A percentile compares a stretch with the other conserved stretches of the same genome.
Evolutionary conservation across 2,329 filamentous ascomycete species (phyloP).

Genomic region (Exserohilum turcica): DNA sequence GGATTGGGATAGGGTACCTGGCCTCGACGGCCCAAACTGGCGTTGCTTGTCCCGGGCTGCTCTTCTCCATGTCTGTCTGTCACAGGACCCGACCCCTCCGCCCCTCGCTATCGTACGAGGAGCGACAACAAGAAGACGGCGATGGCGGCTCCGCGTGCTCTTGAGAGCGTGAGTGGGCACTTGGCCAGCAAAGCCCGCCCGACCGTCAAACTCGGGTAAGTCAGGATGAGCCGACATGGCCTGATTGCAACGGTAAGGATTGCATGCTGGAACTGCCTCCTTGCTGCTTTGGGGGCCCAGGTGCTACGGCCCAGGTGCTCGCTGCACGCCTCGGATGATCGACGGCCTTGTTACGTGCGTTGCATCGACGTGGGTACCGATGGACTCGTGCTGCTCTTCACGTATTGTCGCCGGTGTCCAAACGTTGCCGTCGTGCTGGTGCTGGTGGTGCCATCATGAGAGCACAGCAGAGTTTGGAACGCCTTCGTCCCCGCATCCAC

Average conservation of each 20-base stretch:
- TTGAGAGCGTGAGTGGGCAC: neutral
- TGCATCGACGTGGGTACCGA: neutral
- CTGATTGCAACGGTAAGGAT: slow-evolving; percentile 8
- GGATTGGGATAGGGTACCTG: too few species aligned
- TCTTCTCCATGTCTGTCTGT: neutral
- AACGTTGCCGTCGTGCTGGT: too few species aligned
- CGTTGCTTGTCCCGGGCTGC: neutral
- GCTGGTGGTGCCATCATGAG: slow-evolving; percentile 10
- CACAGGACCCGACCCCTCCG: neutral
- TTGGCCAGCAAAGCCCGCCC: neutral
- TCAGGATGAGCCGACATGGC: slow-evolving; percentile 13
- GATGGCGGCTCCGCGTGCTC: neutral
- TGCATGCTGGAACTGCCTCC: neutral
- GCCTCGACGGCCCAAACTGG: too few species aligned
- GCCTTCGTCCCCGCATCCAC: neutral
- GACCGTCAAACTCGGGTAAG: slow-evolving; percentile 8
- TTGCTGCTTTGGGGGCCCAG: slow-evolving; percentile 6
- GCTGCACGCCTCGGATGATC: slow-evolving; percentile 17
- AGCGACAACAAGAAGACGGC: neutral
- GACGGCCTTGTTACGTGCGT: neutral
- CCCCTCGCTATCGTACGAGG: neutral
- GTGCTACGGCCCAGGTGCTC: neutral
- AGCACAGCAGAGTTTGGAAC: neutral
- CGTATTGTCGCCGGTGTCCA: neutral
- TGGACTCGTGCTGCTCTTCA: slow-evolving; percentile 3